Conservation (phyloP, 2,329 filamentous ascomycete genomes). For the Trichoderma atrobrunneum region DNA sequence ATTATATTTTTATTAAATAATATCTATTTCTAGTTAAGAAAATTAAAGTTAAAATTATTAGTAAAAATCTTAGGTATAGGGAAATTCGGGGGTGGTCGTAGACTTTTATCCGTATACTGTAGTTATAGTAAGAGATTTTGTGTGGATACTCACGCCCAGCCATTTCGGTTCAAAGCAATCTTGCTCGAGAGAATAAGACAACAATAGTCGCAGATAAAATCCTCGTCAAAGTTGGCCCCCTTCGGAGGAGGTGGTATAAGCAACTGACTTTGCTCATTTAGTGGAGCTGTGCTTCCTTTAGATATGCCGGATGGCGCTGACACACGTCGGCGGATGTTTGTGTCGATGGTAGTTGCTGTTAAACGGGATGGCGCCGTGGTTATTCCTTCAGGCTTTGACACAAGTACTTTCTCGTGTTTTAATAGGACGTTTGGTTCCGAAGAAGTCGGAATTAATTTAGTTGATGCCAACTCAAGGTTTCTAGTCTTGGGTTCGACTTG, state of each 20-base stretch:
- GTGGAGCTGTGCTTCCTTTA: not conserved
- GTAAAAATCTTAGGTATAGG: no score
- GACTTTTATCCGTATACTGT: not conserved
- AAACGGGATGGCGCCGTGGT: not conserved
- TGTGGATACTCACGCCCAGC: not conserved
- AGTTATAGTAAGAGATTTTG: not conserved
- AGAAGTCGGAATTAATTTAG: not conserved
- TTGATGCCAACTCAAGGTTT: not conserved
- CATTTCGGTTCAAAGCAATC: not conserved
- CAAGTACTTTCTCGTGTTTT: not conserved
- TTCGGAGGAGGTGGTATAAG: not conserved
- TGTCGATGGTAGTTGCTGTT: not conserved
- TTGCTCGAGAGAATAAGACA: not conserved
- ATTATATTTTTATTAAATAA: no score
- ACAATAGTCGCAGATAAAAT: not conserved
- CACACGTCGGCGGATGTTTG: not conserved
- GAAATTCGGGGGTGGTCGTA: no score
- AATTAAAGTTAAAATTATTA: no score
- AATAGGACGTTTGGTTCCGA: not conserved
- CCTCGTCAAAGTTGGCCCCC: not conserved
- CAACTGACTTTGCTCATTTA: not conserved
- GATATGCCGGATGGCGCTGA: not conserved
- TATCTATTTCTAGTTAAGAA: no score
- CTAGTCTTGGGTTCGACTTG: not conserved
- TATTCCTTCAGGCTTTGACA: not conserved